A percentile compares a stretch with the other conserved stretches of the same genome.
Evolutionary conservation across 192 early-diverging fungal species (phyloP).

Genomic region (Entomortierella chlamydospora): DNA sequence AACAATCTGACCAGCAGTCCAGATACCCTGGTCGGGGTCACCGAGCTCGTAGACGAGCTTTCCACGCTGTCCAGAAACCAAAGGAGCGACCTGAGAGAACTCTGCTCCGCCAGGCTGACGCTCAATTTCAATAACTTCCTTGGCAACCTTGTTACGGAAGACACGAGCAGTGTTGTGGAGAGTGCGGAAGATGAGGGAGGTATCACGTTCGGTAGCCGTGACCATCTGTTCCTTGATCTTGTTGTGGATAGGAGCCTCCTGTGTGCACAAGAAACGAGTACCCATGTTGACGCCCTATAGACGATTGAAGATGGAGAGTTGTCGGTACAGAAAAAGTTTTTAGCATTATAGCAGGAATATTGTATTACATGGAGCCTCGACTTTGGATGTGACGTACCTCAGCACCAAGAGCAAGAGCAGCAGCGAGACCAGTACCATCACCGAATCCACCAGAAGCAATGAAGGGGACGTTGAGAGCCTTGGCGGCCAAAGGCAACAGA

Average conservation of each 20-base stretch:
- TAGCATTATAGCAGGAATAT: not conserved
- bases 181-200: slow-evolving; percentile 77
- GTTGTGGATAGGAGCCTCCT: slow-evolving; percentile 77
- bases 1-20: slow-evolving; percentile 76
- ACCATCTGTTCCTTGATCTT: slow-evolving; percentile 83
- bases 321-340: not conserved
- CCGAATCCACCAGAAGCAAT: slow-evolving; percentile 85
- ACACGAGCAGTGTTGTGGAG: slow-evolving; percentile 84
- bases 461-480: slow-evolving; percentile 75
- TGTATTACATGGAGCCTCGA: not conserved
- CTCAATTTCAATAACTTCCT: slow-evolving; percentile 78
- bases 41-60: slow-evolving; percentile 67
- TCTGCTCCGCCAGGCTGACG: slow-evolving; percentile 68
- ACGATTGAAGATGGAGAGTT: not conserved
- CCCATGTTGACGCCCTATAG: slow-evolving; percentile 83
- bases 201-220: slow-evolving; percentile 71
- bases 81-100: slow-evolving; percentile 75
- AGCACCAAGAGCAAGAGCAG: slow-evolving; percentile 65
- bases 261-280: slow-evolving; percentile 88
- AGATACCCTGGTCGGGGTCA: slow-evolving; percentile 68
- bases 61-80: slow-evolving; percentile 75
- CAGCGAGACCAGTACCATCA: slow-evolving; percentile 81
- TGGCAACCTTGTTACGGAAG: slow-evolving; percentile 76
- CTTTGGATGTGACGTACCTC: slow-evolving; percentile 13
- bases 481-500: slow-evolving; percentile 78